Base-by-base conservation (phyloP, 2,329 filamentous ascomycete genomes). In the Diaporthe helianthi region DNA sequence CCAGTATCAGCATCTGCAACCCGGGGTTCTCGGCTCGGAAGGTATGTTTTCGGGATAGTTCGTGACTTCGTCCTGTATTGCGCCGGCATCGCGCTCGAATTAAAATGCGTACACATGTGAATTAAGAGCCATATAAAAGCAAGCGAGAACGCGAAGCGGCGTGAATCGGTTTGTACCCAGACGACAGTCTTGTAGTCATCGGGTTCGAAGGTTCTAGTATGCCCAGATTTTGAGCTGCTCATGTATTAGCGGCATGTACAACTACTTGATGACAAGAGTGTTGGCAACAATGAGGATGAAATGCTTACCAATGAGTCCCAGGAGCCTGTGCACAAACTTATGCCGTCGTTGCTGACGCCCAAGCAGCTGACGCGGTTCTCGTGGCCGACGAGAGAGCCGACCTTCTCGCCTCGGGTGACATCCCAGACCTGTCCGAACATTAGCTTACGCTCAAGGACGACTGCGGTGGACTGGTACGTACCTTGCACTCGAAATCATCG, bases 401-500 rank as follows among this genome's bases (percentile, higher is more conserved):
- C 94, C 84, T 97, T 97, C 80, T 99, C 96, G 73, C 95, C 96
- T 74, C 96, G 92, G 68, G 97, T 93, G 72, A 97, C 90, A 82
- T 99, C 96, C 96, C 96, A 99, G 71, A 98, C 96, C 95, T 98
- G 73, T 13, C 15, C 29, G 19, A 4, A 36, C 26, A 54, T 72
- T 61, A 72, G 65, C 54, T 44, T 15, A 31, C 10, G 17, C 19
- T 31, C 7, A 19, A 26, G 41, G 38, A 26, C 13, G 2, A 15
- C 29, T 33, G 58, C 29, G 12, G 41, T 24, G 22, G 13, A 22
- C 29, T 36, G 10, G 29, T 60, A 53, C 89, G 77, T 85, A 97
- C 95, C 92, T 98, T 99, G 94, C 96, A 99, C 83, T 99, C 96
- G 77, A 97, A 99, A 79, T 99, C 96, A 78, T 99, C 96, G 78